Conservation (phyloP, 2,329 filamentous ascomycete species). For the Rachicladosporium sp. region DNA sequence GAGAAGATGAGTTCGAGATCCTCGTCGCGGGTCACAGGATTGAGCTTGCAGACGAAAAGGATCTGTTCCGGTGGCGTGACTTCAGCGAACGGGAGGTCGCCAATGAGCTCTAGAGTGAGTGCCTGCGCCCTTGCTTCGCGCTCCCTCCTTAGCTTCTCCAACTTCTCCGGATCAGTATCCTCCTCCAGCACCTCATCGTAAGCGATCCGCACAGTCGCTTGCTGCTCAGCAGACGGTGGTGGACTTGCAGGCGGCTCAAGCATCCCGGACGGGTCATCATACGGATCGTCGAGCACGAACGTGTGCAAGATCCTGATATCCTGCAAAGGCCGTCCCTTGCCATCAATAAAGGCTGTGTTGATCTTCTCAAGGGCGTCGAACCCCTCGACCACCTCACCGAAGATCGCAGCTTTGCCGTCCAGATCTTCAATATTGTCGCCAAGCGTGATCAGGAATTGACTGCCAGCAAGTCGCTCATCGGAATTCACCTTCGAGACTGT, state of each 20-base stretch:
- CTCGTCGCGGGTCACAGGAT: constrained; percentile 88
- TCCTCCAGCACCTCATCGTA: constrained; percentile 75
- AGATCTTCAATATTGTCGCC: constrained; percentile 82
- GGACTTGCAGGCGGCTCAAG: constrained; percentile 70
- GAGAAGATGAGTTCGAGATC: constrained; percentile 94
- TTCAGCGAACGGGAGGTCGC: constrained; percentile 91
- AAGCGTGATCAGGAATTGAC: constrained; percentile 88
- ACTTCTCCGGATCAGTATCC: constrained; percentile 65
- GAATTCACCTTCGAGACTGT: constrained; percentile 62
- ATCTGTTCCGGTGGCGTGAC: constrained; percentile 96
- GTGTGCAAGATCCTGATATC: constrained; percentile 94
- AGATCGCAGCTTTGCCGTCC: constrained; percentile 88
- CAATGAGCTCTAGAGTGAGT: constrained; percentile 92
- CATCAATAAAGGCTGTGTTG: constrained; percentile 77
- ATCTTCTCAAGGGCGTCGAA: constrained; percentile 91
- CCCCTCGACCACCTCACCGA: constrained; percentile 89
- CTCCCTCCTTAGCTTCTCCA: constrained; percentile 71
- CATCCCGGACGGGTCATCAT: constrained; percentile 65
- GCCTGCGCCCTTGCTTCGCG: constrained; percentile 88
- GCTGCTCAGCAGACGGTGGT: constrained; percentile 67
- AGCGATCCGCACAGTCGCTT: constrained; percentile 81
- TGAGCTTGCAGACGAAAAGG: constrained; percentile 95
- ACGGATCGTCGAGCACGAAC: constrained; percentile 83
- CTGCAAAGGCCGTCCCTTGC: constrained; percentile 74
- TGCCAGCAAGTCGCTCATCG: constrained; percentile 70